Evolutionary conservation across 176 grass and related monocot genomes (phyloP).

Genomic region (Musa acuminata): DNA sequence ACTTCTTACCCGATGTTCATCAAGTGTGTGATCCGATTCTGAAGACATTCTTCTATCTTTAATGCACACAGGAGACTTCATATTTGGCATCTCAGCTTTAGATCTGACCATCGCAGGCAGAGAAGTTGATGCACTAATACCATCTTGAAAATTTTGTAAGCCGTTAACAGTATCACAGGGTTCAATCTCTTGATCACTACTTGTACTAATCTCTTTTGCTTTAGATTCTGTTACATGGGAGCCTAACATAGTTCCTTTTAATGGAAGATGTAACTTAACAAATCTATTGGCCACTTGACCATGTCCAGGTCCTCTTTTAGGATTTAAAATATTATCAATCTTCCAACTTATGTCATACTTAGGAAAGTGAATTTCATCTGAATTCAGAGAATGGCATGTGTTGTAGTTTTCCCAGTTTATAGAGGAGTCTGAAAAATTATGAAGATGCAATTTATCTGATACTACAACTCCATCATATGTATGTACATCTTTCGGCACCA

Average conservation of each 20-base stretch:
- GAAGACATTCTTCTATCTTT: neutral
- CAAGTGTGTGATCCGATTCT: neutral
- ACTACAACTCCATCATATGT: neutral
- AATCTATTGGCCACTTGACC: neutral
- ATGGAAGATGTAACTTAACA: neutral
- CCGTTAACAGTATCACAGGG: neutral
- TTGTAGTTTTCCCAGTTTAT: neutral
- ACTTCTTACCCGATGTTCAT: neutral
- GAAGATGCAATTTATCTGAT: neutral
- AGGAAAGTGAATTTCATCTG: constrained; percentile 5
- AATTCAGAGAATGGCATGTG: neutral
- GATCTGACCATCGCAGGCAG: neutral
- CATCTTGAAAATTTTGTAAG: neutral
- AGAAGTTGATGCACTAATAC: neutral
- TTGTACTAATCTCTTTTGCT: neutral
- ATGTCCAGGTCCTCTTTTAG: neutral
- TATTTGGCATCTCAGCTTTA: neutral
- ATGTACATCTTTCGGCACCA: neutral
- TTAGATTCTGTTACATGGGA: constrained; percentile 7
- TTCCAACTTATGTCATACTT: neutral
- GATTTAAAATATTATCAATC: neutral
- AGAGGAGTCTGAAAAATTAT: neutral
- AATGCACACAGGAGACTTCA: neutral
- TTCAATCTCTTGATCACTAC: neutral
- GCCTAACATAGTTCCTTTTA: neutral